Conservation (phyloP, 192 early-diverging fungal species). For the Allomyces arbusculus region DNA sequence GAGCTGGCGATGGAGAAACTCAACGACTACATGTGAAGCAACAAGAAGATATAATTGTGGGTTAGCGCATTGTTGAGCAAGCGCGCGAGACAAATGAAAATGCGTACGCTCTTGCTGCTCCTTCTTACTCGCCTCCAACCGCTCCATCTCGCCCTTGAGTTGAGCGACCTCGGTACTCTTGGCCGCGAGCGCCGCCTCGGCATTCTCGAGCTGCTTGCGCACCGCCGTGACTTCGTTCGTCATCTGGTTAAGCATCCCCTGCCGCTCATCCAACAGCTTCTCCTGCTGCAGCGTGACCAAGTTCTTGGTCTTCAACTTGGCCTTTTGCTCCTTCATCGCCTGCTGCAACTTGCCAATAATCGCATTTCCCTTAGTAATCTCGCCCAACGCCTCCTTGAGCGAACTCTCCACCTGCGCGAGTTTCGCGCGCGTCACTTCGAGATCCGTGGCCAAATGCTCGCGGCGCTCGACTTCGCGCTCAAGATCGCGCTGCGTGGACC, state of each 20-base stretch:
- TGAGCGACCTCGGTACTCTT: not conserved
- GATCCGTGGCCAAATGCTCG: not conserved
- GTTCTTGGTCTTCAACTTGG: constrained; percentile 35
- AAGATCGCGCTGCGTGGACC: not conserved
- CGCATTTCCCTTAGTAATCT: constrained; percentile 30
- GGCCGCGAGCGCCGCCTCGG: not conserved
- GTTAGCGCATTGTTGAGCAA: too few relatives aligned
- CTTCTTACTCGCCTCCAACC: not conserved
- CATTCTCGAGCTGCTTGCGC: constrained; percentile 7
- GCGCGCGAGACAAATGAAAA: not conserved
- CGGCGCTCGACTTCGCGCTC: not conserved
- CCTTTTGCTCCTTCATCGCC: constrained; percentile 22
- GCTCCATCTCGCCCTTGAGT: not conserved
- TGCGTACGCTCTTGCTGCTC: not conserved
- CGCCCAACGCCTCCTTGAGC: constrained; percentile 5
- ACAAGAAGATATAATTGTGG: not conserved
- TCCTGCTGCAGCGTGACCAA: constrained; percentile 36
- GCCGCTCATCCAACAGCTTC: constrained; percentile 27
- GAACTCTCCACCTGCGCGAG: constrained; percentile 3
- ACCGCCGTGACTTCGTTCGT: constrained; percentile 17
- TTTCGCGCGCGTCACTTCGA: constrained; percentile 2
- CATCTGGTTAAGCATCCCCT: constrained; percentile 10
- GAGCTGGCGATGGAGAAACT: too few relatives aligned
- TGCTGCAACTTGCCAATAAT: constrained; percentile 31
- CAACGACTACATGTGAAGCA: not conserved